Conservation (phyloP, 352 stramenopile species). For the Elongisporangium anandrum region DNA sequence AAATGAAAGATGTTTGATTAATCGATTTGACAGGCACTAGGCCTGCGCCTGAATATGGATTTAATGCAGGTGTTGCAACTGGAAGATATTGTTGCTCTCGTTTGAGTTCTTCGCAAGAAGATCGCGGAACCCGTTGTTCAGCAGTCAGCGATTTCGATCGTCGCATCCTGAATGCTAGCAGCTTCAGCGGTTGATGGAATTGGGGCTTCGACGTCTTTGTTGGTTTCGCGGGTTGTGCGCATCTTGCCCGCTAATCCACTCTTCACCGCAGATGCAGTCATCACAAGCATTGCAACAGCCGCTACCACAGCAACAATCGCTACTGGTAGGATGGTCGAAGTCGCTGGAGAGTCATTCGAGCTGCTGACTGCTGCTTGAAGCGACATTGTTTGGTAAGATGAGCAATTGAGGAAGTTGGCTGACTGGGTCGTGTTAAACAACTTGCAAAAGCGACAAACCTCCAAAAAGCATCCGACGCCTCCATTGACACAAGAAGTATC, state of each 20-base stretch:
- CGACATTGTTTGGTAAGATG: background rate
- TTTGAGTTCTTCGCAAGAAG: no score
- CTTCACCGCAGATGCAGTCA: constrained; percentile 10
- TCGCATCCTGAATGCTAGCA: background rate
- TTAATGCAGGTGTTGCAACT: background rate
- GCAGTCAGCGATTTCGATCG: background rate
- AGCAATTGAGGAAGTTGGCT: constrained; percentile 1
- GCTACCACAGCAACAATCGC: constrained; percentile 6
- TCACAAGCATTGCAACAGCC: constrained; percentile 7
- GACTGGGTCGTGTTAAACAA: constrained; percentile 9
- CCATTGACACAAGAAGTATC: constrained; percentile 1
- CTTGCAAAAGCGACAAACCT: constrained; percentile 18
- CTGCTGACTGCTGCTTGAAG: background rate
- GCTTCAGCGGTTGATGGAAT: background rate
- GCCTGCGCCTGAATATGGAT: no score
- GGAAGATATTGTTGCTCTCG: background rate
- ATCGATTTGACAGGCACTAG: background rate
- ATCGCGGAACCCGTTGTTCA: background rate
- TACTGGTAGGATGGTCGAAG: background rate
- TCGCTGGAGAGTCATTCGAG: background rate
- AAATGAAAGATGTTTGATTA: background rate
- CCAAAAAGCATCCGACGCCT: constrained; percentile 3
- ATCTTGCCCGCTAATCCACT: constrained; percentile 4
- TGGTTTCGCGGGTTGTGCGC: background rate
- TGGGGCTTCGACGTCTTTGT: background rate